phyloP scores from a whole-genome alignment of 371 early-diverging fungal genomes.

The Haplosporangium sp. region DNA sequence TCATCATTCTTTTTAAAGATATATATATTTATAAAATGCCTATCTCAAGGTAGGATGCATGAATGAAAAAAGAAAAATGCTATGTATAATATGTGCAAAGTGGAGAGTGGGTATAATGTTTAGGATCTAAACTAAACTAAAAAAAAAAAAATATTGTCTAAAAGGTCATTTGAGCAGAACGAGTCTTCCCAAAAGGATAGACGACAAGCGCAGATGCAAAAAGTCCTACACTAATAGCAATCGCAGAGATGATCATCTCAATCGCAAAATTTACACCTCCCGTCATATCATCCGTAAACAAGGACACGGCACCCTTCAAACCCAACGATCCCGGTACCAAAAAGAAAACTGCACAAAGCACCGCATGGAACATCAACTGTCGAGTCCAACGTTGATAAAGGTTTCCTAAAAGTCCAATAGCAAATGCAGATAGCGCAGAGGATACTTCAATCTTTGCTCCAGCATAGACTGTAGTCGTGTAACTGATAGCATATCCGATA shows the following conservation, averaged over 20 bases:
- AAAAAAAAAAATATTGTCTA: conserved; percentile 18
- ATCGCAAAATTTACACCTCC: conserved; percentile 65
- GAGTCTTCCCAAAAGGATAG: conserved; percentile 69
- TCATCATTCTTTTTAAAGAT: background rate
- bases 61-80: background rate
- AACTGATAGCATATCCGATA: conserved; percentile 44
- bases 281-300: conserved; percentile 58
- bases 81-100: no score
- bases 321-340: conserved; percentile 72
- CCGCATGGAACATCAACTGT: conserved; percentile 68
- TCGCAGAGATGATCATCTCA: conserved; percentile 62
- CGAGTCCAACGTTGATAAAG: conserved; percentile 64
- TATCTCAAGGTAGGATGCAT: background rate
- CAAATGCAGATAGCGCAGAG: conserved; percentile 68
- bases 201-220: conserved; percentile 69
- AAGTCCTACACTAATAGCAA: conserved; percentile 70
- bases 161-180: conserved; percentile 70
- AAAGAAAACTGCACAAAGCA: conserved; percentile 68
- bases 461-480: conserved; percentile 22
- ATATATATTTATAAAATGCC: background rate
- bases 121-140: background rate
- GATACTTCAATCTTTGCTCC: conserved; percentile 52
- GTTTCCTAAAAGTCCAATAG: conserved; percentile 69
- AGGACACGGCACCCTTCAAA: conserved; percentile 53
- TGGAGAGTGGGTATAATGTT: background rate